phyloP scores from a whole-genome alignment of 73 alveolate species.

The Breviolum minutum region DNA sequence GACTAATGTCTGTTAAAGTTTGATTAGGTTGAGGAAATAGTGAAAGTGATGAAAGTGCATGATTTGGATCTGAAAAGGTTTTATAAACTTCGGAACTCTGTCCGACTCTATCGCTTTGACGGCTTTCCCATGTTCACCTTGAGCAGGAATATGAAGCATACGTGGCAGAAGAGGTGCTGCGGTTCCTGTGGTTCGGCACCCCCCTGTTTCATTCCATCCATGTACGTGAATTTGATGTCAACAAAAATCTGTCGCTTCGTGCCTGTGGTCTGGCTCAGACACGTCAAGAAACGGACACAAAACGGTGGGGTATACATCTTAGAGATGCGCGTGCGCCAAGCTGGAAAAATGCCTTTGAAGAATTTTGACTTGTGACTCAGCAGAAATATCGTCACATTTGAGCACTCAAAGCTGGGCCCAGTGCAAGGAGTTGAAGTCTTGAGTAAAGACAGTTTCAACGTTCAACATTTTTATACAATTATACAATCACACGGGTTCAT shows the following conservation, averaged over 20 bases:
- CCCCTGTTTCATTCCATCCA: too few species aligned
- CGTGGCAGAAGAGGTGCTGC: slow-evolving; percentile 54
- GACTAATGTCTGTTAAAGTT: too few species aligned
- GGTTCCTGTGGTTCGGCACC: too few species aligned
- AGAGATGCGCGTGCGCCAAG: slow-evolving; percentile 48
- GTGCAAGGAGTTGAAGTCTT: neutral
- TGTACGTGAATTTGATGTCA: too few species aligned
- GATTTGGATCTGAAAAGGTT: too few species aligned
- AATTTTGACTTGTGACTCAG: slow-evolving; percentile 33
- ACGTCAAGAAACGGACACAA: neutral
- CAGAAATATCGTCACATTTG: neutral
- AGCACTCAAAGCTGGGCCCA: neutral
- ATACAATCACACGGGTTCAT: neutral
- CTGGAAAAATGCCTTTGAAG: slow-evolving; percentile 19
- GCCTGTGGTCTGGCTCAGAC: neutral
- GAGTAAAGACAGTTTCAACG: neutral
- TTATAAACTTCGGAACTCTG: too few species aligned
- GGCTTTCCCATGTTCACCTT: neutral
- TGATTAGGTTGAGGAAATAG: too few species aligned
- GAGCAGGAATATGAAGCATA: slow-evolving; percentile 72
- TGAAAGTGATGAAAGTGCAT: too few species aligned
- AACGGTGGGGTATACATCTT: neutral
- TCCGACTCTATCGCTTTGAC: neutral
- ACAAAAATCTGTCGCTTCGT: neutral
- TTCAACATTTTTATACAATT: neutral